A percentile compares a stretch with the other conserved stretches of the same genome.
Conservation (phyloP, 768 basidiomycete species). For the Xerocomus brunneocitrinus region DNA sequence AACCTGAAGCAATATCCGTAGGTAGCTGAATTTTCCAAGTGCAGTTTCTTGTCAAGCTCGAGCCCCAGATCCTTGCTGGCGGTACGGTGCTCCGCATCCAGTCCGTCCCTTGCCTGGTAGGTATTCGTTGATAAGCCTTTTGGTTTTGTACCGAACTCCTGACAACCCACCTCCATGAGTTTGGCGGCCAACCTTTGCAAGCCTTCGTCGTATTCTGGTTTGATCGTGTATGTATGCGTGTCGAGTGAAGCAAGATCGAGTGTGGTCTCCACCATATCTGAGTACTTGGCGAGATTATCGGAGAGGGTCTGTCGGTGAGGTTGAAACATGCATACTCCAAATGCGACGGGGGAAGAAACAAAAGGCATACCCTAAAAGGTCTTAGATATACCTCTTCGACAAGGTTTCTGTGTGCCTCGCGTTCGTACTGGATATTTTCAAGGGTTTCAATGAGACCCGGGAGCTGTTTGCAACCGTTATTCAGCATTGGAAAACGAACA, state of each 20-base stretch:
- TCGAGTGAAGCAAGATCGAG: slow-evolving; percentile 86
- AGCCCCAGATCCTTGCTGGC: slow-evolving; percentile 69
- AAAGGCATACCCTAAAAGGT: slow-evolving; percentile 50
- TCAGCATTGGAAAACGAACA: not conserved
- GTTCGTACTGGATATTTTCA: slow-evolving; percentile 43
- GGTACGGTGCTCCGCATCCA: slow-evolving; percentile 75
- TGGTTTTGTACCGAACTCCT: not conserved
- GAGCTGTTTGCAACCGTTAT: slow-evolving; percentile 43
- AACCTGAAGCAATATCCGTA: slow-evolving; percentile 93
- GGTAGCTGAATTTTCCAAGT: slow-evolving; percentile 84
- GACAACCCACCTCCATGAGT: slow-evolving; percentile 47
- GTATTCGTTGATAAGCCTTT: not conserved
- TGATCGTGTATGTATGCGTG: slow-evolving; percentile 85
- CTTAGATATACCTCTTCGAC: slow-evolving; percentile 65
- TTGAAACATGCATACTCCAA: not conserved
- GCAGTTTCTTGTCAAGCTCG: slow-evolving; percentile 91
- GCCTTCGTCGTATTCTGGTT: slow-evolving; percentile 81
- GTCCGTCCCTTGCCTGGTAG: slow-evolving; percentile 58
- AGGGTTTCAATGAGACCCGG: slow-evolving; percentile 69
- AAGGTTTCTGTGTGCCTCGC: slow-evolving; percentile 47
- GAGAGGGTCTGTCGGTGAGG: slow-evolving; percentile 50
- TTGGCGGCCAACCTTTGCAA: slow-evolving; percentile 65
- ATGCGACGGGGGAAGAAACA: not conserved
- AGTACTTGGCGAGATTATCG: slow-evolving; percentile 66
- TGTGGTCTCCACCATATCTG: slow-evolving; percentile 94